Conservation (phyloP, 2,329 filamentous ascomycete species). For the Salinomyces thailandicus region DNA sequence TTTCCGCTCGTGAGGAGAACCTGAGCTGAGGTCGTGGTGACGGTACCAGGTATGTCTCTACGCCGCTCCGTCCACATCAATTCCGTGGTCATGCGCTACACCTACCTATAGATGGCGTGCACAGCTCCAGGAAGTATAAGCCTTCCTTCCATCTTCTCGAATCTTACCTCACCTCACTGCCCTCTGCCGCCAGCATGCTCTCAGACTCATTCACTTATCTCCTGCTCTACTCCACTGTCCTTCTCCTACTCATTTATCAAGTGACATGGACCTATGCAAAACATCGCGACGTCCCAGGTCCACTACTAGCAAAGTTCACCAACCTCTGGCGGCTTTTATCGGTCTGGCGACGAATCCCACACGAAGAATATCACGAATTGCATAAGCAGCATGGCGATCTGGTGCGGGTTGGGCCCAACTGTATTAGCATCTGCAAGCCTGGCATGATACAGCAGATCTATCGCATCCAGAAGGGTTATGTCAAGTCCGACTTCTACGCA, state of each 20-base stretch:
- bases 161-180: too few relatives aligned
- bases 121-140: too few relatives aligned
- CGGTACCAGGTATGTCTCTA: too few relatives aligned
- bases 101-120: too few relatives aligned
- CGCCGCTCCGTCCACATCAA: too few relatives aligned
- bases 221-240: slow-evolving; percentile 5
- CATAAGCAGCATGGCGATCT: slow-evolving; percentile 61
- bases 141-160: too few relatives aligned
- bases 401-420: slow-evolving; percentile 64
- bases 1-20: too few relatives aligned
- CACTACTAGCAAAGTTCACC: slow-evolving; percentile 46
- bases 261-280: slow-evolving; percentile 9
- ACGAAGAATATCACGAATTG: slow-evolving; percentile 39
- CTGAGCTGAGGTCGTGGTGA: too few relatives aligned
- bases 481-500: slow-evolving; percentile 12
- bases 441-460: slow-evolving; percentile 49
- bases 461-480: slow-evolving; percentile 31
- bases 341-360: slow-evolving; percentile 54
- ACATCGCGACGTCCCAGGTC: slow-evolving; percentile 37
- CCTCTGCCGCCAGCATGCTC: not conserved
- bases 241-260: slow-evolving; percentile 7
- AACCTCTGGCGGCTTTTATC: slow-evolving; percentile 25
- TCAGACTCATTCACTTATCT: slow-evolving; percentile 7
- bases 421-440: slow-evolving; percentile 62
- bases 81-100: too few relatives aligned